Percentiles rank a stretch among this genome's conserved stretches.
Conservation (phyloP, 148 eudicot species). For the Pharnaceum exiguum region DNA sequence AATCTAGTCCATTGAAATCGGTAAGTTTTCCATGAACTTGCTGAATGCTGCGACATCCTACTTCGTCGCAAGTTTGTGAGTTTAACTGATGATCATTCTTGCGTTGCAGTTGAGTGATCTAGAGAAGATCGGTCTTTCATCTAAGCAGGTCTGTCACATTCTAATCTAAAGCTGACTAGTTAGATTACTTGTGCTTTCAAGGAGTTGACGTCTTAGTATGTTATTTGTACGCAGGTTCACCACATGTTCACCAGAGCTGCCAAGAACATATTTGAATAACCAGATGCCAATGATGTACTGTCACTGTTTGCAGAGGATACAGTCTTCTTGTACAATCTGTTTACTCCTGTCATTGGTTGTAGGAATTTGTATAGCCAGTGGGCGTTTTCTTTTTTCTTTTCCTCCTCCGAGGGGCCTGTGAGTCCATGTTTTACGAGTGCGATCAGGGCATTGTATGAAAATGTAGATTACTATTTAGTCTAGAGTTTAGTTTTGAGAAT, state of each 20-base stretch:
- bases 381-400: too few relatives aligned
- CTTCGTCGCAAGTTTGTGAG: neutral
- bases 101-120: slow-evolving; percentile 64
- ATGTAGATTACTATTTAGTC: too few relatives aligned
- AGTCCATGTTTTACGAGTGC: too few relatives aligned
- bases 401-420: too few relatives aligned
- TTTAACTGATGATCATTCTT: neutral
- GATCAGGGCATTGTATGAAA: too few relatives aligned
- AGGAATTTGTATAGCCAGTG: too few relatives aligned
- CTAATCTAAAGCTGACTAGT: neutral
- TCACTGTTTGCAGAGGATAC: too few relatives aligned
- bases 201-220: neutral
- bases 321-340: too few relatives aligned
- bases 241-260: slow-evolving; percentile 65
- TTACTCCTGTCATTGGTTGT: too few relatives aligned
- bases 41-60: neutral
- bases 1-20: slow-evolving; percentile 65
- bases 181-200: too few relatives aligned
- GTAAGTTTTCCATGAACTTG: slow-evolving; percentile 34
- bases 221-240: slow-evolving; percentile 34
- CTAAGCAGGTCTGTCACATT: slow-evolving; percentile 49
- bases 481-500: too few relatives aligned
- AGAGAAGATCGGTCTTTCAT: slow-evolving; percentile 85
- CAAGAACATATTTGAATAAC: slow-evolving; percentile 41
- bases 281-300: too few relatives aligned